Conservation (phyloP, 345 rosid species). For the Kandelia obovata region DNA sequence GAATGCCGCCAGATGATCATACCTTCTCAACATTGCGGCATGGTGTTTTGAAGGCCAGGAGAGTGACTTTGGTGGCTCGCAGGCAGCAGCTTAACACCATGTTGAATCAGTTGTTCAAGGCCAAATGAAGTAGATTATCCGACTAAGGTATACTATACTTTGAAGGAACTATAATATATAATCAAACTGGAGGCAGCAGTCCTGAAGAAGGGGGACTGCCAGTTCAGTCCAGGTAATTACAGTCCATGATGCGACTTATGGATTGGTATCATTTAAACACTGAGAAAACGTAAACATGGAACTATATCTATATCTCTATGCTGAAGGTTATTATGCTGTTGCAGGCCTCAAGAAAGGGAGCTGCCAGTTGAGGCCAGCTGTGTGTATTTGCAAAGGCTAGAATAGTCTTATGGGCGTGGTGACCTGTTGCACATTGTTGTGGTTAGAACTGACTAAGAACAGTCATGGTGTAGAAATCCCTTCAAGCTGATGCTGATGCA, state of each 20-base stretch:
- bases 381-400: too few relatives aligned
- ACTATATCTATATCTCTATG: background rate
- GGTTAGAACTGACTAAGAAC: too few relatives aligned
- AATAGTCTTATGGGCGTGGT: too few relatives aligned
- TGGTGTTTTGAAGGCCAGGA: conserved; percentile 31
- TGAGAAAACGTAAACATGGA: background rate
- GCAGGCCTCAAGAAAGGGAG: background rate
- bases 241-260: background rate
- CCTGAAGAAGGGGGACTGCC: too few relatives aligned
- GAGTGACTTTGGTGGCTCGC: background rate
- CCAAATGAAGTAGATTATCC: background rate
- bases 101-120: background rate
- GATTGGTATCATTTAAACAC: background rate
- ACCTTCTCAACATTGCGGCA: conserved; percentile 16
- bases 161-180: too few relatives aligned
- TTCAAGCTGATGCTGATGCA: background rate
- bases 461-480: too few relatives aligned
- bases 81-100: background rate
- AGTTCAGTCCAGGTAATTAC: too few relatives aligned
- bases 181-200: too few relatives aligned
- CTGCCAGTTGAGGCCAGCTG: background rate
- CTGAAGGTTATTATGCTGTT: background rate
- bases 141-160: too few relatives aligned
- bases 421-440: too few relatives aligned
- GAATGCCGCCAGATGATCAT: conserved; percentile 27